These are phyloP conservation scores for Plasmodium yoelii DNA, from an alignment of 169 alveolate species.

Conservation along the genomic window DNA sequence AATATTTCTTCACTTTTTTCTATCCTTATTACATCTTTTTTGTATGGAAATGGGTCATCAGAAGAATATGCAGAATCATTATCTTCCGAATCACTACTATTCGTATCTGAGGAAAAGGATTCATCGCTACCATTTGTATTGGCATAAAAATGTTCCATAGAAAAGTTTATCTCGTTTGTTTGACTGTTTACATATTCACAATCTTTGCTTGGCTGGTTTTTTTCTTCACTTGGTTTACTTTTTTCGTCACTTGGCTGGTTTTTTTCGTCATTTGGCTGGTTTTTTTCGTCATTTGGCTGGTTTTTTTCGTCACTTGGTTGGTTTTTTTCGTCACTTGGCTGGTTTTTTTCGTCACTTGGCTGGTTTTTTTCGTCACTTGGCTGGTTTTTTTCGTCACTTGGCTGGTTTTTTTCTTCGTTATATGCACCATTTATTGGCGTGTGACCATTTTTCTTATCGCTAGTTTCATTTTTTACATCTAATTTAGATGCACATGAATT, in stretches of 20 bases:
- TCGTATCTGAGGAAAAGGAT: neutral
- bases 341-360: too few species aligned
- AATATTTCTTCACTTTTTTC: conserved; percentile 5
- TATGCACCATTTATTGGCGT: neutral
- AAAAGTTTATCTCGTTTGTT: neutral
- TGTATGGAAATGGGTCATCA: neutral
- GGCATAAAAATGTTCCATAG: neutral
- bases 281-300: too few species aligned
- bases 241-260: too few species aligned
- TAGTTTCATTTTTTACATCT: neutral
- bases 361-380: too few species aligned
- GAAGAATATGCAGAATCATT: neutral
- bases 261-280: too few species aligned
- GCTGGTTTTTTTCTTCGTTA: neutral
- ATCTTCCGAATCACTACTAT: neutral
- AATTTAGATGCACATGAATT: too few species aligned
- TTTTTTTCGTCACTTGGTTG: too few species aligned
- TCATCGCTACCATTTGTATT: neutral
- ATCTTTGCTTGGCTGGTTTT: too few species aligned
- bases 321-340: too few species aligned
- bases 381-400: too few species aligned
- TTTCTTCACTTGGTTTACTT: too few species aligned
- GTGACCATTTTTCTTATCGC: neutral
- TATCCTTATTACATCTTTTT: neutral
- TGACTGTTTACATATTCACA: neutral